phyloP scores from a whole-genome alignment of 345 rosid genomes.

The Melastoma malabathricum region DNA sequence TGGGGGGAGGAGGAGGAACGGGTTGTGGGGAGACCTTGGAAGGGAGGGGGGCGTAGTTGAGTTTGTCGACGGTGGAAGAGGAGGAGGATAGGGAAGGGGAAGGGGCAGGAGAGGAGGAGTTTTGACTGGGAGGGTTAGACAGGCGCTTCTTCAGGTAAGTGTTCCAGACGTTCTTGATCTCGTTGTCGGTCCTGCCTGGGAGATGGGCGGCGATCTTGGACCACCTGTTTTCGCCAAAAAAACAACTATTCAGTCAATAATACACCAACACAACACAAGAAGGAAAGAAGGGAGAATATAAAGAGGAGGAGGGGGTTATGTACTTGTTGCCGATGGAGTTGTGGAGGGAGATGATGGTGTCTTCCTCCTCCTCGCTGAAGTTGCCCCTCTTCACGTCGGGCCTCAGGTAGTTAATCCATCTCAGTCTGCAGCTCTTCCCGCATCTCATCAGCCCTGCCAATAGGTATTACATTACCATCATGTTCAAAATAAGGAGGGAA shows the following conservation, averaged over 20 bases:
- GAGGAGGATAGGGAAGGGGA: slow-evolving; percentile 22
- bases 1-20: no score
- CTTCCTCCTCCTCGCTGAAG: slow-evolving; percentile 68
- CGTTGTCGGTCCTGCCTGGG: slow-evolving; percentile 88
- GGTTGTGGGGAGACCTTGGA: no score
- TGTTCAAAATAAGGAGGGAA: neutral
- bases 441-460: slow-evolving; percentile 69
- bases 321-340: slow-evolving; percentile 68
- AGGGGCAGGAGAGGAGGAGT: slow-evolving; percentile 20
- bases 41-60: no score
- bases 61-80: slow-evolving; percentile 9
- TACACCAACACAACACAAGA: neutral
- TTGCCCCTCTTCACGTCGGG: slow-evolving; percentile 83
- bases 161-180: slow-evolving; percentile 87
- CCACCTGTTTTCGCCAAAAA: slow-evolving; percentile 40
- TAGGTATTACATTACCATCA: no score
- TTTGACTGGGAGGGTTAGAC: slow-evolving; percentile 6
- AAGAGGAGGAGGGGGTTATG: neutral
- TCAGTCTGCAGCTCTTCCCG: slow-evolving; percentile 85
- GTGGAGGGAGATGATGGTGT: slow-evolving; percentile 44
- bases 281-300: neutral
- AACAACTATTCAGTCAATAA: neutral
- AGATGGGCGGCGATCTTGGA: slow-evolving; percentile 70
- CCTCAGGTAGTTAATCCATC: slow-evolving; percentile 86
- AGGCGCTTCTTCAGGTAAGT: slow-evolving; percentile 62